These are phyloP conservation scores for Venturia pyrina DNA, from an alignment of 2,329 filamentous ascomycete genomes.

Conservation along the genomic window DNA sequence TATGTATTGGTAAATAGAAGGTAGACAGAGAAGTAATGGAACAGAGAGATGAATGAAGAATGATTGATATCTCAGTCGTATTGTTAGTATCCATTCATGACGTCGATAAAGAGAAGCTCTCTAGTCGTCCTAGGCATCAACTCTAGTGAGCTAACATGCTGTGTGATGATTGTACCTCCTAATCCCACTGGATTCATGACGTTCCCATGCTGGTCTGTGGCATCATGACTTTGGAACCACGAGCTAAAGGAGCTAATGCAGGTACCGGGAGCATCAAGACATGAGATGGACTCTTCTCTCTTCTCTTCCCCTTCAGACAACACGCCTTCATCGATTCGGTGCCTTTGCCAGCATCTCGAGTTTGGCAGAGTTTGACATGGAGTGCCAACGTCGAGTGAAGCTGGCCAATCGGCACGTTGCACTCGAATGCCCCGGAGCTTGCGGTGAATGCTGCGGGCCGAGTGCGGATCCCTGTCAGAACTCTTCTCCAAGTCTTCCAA, in stretches of 20 bases:
- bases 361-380: no score
- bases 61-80: background rate
- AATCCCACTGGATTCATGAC: background rate
- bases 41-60: background rate
- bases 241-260: background rate
- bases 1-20: background rate
- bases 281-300: no score
- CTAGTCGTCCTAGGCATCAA: background rate
- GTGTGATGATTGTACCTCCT: background rate
- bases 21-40: background rate
- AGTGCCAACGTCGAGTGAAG: no score
- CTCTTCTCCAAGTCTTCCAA: no score
- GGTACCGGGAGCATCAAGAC: background rate
- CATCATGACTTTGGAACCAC: background rate
- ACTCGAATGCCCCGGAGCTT: no score
- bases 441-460: no score
- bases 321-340: no score
- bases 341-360: no score
- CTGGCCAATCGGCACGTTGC: no score
- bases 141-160: background rate
- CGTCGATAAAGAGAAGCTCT: background rate
- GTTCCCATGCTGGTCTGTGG: background rate
- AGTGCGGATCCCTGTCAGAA: no score
- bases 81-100: background rate
- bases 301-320: no score